Percentiles rank a stretch among this genome's conserved stretches.
These are phyloP conservation scores for Neurospora africana DNA, from an alignment of 495 filamentous ascomycete species.

Conservation along the genomic window DNA sequence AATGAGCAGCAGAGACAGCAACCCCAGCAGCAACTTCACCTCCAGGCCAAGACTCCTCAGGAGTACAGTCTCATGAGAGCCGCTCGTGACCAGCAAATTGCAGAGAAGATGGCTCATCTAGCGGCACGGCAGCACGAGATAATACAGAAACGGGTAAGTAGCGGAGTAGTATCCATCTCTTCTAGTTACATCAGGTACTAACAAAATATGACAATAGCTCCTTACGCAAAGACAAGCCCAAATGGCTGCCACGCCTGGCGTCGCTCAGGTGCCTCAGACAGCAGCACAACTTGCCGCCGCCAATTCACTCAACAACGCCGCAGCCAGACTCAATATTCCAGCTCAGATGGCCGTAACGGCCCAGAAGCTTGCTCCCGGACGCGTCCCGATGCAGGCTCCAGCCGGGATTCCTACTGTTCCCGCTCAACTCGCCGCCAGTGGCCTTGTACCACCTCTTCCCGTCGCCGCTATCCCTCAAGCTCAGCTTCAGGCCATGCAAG, in stretches of 20 bases:
- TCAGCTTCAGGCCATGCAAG: conserved; percentile 54
- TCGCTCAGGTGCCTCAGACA: conserved; percentile 18
- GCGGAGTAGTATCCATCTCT: not conserved
- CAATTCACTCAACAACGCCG: conserved; percentile 24
- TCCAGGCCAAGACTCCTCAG: conserved; percentile 55
- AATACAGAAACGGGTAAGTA: conserved; percentile 43
- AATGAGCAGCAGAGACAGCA: conserved; percentile 55
- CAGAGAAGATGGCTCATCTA: conserved; percentile 61
- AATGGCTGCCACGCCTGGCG: conserved; percentile 31
- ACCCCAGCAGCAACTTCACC: conserved; percentile 42
- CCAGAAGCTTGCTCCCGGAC: conserved; percentile 24
- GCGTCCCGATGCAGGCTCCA: conserved; percentile 32
- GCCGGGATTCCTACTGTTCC: conserved; percentile 29
- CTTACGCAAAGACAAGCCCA: conserved; percentile 24
- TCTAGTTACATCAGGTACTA: conserved; percentile 2
- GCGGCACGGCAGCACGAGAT: conserved; percentile 49
- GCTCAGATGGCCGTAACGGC: conserved; percentile 26
- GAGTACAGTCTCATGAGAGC: conserved; percentile 82
- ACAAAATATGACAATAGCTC: conserved; percentile 15
- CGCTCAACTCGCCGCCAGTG: conserved; percentile 31
- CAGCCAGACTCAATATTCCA: conserved; percentile 22
- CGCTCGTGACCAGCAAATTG: conserved; percentile 68
- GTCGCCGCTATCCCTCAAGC: conserved; percentile 64
- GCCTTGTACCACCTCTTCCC: conserved; percentile 45
- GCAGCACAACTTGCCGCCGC: conserved; percentile 31